Evolutionary conservation across 2,329 filamentous ascomycete genomes (phyloP), one percentile per base, ranked within the genome.

Genomic region (Cordyceps tenuipes): DNA sequence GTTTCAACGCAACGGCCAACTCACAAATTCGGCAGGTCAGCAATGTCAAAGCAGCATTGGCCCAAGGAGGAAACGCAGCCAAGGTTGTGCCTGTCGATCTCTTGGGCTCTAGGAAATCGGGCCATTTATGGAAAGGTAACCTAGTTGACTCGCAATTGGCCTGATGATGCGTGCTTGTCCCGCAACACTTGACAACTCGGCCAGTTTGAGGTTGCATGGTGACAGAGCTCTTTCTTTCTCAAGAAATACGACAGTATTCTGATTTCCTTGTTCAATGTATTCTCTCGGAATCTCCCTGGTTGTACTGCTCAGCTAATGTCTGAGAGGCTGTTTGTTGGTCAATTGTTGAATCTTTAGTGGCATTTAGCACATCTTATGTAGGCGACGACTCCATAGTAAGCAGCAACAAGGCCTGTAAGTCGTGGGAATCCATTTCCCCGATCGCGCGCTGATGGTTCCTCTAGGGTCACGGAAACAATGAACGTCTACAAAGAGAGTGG

Each of bases 391-490:
- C 52, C 52, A 46, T 54, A 54, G 52, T 54, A 54, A 54, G 52
- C 52, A 54, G 39, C 21, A 54, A 9, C 39, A 46, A 44, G 52
- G 31, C 52, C 34, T 23, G 41, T 54, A 15, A 54, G 52, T 54
- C 23, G 52, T 44, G 34, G 52, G 52, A 54, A 54, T 54, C 23
- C 39, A 44, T 54, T 54, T 53, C 17, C 41, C 52, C 52, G 52
- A 54, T 54, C 52, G 52, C 34, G 34, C 34, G 34, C 34, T 36
- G 34, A 36, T 36, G 34, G 12, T 48, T 29, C 29, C 29, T 8
- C 46, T 17, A 23, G 21, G 34, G 34, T 36, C 34, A 10, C 34
- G 34, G 34, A 10, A 36, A 36, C 34, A 36, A 36, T 13, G 34
- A 36, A 36, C 29, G 4, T 36, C 34, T 2, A 36, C 12, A 36